Conservation (phyloP, 768 basidiomycete species). For the Postia placenta region DNA sequence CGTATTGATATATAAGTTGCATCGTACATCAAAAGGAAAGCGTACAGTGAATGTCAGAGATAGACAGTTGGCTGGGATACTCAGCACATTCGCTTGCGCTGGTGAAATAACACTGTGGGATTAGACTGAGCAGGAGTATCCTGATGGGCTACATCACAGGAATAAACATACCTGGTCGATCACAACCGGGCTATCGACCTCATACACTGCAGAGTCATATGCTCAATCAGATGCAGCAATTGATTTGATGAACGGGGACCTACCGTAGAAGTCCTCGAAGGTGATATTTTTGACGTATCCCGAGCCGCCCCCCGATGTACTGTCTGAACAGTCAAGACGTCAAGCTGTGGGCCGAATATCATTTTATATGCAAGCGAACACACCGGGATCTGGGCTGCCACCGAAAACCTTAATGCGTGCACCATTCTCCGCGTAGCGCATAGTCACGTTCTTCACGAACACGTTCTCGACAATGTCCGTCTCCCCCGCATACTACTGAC, state of each 20-base stretch:
- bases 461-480: slow-evolving; percentile 41
- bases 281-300: slow-evolving; percentile 32
- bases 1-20: neutral
- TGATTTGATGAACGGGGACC: neutral
- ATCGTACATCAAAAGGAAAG: neutral
- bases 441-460: slow-evolving; percentile 35
- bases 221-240: neutral
- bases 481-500: slow-evolving; percentile 27
- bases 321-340: slow-evolving; percentile 8
- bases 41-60: slow-evolving; percentile 39
- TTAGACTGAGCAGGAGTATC: neutral
- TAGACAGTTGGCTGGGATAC: slow-evolving; percentile 29
- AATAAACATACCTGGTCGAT: slow-evolving; percentile 27
- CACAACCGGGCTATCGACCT: slow-evolving; percentile 38
- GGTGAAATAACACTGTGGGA: slow-evolving; percentile 31
- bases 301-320: slow-evolving; percentile 35
- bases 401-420: slow-evolving; percentile 48
- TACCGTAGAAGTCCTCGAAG: slow-evolving; percentile 24
- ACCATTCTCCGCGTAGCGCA: slow-evolving; percentile 41
- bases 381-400: slow-evolving; percentile 33
- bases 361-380: neutral
- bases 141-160: neutral
- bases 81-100: slow-evolving; percentile 27
- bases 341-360: neutral
- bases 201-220: slow-evolving; percentile 21